Base-by-base conservation (phyloP, 768 basidiomycete genomes). In the Leccinum uliginosum region DNA sequence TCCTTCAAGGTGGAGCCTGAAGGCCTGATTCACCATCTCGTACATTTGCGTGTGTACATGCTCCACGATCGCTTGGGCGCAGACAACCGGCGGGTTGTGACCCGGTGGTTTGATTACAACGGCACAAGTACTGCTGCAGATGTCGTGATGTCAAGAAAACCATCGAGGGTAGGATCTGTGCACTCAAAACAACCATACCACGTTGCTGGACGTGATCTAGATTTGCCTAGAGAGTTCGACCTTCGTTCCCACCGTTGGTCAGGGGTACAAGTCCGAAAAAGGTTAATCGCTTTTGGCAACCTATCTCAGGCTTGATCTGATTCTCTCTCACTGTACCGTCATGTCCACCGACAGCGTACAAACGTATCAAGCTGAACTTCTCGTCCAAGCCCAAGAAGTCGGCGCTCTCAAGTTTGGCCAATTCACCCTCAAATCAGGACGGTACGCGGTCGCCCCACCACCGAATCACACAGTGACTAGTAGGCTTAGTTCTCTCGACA, bases 401-500 rank as follows among this genome's bases (percentile, higher is more conserved):
- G 85, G 84, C 30, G 91, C 91, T 1, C 83, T 93, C 57, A 89
- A 87, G 67, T 98, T 98, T 66, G 97, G 96, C 32, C 79, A 84
- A 1, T 99, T 97, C 71, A 91, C 87, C 1, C 81, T 98, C 56
- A 99, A 98, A 81, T 94, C 92, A 32, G 97, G 96, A 61, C 85
- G 94, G 91, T 93, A 70, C 62, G n/a, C n/a, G 87, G 10, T 27
- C 47, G 27, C 49, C 45, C 21, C n/a, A 9, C 23, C 23, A 14
- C 44, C 21, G 17, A 19, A 45, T 45, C 12, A 21, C 44, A 45
- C n/a, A n/a, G n/a, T 23, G 21, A 30, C 34, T 15, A 21, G 15
- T 1, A 47, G 34, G n/a, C n/a, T n/a, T 40, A 29, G 29, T 12
- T 12, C 51, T 12, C 51, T 8, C 48, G 34, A 38, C 45, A 72